These are phyloP conservation scores for Lignosus rhinocerotis DNA, from an alignment of 1,284 basidiomycete species.

Conservation along the genomic window DNA sequence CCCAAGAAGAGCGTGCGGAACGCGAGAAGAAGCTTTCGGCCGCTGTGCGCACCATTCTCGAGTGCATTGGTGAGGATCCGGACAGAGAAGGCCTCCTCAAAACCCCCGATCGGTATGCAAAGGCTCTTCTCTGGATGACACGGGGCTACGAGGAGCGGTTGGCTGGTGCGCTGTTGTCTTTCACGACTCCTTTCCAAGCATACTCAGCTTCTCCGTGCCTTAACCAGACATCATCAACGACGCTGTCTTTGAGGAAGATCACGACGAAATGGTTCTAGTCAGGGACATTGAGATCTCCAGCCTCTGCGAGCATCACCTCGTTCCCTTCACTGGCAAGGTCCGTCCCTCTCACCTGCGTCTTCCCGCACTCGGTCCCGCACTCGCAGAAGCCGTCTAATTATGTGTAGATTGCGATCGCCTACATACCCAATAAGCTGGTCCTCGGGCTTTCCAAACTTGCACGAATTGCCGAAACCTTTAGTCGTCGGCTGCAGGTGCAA, in stretches of 20 bases:
- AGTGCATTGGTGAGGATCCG: conserved; percentile 98
- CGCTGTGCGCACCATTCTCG: conserved; percentile 91
- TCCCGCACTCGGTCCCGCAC: conserved; percentile 1
- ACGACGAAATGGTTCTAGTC: conserved; percentile 99
- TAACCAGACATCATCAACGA: conserved; percentile 93
- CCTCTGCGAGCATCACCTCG: conserved; percentile 98
- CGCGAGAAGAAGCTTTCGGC: conserved; percentile 79
- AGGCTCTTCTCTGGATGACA: conserved; percentile 99
- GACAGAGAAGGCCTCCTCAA: conserved; percentile 88
- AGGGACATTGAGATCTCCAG: conserved; percentile 97
- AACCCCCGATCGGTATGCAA: conserved; percentile 95
- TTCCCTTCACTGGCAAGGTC: conserved; percentile 98
- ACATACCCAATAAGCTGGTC: conserved; percentile 96
- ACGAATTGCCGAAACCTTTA: conserved; percentile 97
- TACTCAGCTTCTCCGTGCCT: conserved; percentile 4
- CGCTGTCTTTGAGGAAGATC: conserved; percentile 98
- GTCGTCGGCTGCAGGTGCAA: conserved; percentile 94
- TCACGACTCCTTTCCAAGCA: background rate
- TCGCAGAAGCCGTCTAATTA: conserved; percentile 12
- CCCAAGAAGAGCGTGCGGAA: conserved; percentile 67
- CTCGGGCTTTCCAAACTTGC: conserved; percentile 98
- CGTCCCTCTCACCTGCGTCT: conserved; percentile 26
- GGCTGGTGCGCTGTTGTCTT: conserved; percentile 55
- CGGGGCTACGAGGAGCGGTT: conserved; percentile 96
- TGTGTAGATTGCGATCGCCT: conserved; percentile 71